Base-by-base conservation (phyloP, 2,329 filamentous ascomycete genomes). In the Penicillium brasilianum region DNA sequence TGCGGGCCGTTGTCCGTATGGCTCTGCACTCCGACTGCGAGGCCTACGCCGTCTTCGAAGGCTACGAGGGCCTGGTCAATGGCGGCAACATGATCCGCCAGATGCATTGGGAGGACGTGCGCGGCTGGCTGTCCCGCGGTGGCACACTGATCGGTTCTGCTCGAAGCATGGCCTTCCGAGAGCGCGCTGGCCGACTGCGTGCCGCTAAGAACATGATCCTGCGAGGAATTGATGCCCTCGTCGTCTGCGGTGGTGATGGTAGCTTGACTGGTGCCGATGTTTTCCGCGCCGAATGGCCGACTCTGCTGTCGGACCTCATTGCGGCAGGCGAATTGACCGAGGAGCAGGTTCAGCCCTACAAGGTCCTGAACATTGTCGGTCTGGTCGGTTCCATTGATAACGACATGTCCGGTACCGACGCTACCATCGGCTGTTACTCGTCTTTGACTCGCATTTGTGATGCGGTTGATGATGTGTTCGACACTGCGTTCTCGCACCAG, bases 341-440 rank as follows among this genome's bases (percentile, higher is more conserved):
- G 46, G 85, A 89, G 59, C 89, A 97, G 74, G 80, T 92, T 61
- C 83, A 87, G 49, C 90, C 91, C 1, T 96, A 92, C 83, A 85
- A 86, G 72, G 88, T 96, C 69, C 86, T 99, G 73, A 99, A 98
- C 79, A 97, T 99, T 68, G 94, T 98, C 57, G 95, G 95, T 51
- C 83, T 98, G 55, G 95, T 99, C 30, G 95, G 95, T 60, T 97
- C 93, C 57, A 99, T 99, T 74, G 95, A 99, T 84, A 99, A 99
- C 75, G 95, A 99, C 75, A 90, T 99, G 79, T 96, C 93, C 53
- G 92, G 92, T 66, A 99, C 95, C 13, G 95, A 99, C 78, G 94
- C 95, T 61, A 99, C 95, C 34, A 97, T 99, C 75, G 95, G 95
- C 58, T 96, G 92, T 77, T 98, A 97, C 81, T 97, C 93, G 46